phyloP scores from a whole-genome alignment of 2,329 filamentous ascomycete genomes.

The Paraconiothyrium sp. region DNA sequence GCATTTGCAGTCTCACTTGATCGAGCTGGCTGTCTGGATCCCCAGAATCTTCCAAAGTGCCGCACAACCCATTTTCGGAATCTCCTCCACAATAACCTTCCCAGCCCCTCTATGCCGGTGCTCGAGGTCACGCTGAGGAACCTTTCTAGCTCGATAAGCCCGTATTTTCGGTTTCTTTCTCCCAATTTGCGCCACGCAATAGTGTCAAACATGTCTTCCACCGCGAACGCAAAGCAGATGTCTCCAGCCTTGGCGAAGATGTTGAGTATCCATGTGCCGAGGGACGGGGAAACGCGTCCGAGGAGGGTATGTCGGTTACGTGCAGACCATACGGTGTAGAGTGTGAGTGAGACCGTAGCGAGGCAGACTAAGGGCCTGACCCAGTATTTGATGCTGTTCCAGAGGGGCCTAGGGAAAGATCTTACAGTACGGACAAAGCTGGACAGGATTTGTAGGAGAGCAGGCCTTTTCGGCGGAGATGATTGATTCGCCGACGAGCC shows the following conservation, averaged over 20 bases:
- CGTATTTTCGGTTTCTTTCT: conserved; percentile 5
- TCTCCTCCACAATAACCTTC: conserved; percentile 14
- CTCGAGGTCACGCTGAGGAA: conserved; percentile 22
- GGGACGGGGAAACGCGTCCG: not conserved
- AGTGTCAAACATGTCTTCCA: conserved; percentile 25
- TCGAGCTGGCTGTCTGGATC: not conserved
- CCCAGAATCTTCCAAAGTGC: not conserved
- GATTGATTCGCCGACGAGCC: not conserved
- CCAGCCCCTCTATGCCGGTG: conserved; percentile 21
- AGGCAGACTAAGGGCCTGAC: not conserved
- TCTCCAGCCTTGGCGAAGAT: conserved; percentile 29
- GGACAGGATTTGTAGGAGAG: not conserved
- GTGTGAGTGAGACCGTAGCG: conserved; percentile 3
- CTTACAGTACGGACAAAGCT: not conserved
- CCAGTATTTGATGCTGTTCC: not conserved
- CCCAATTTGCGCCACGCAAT: conserved; percentile 25
- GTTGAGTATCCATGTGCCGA: conserved; percentile 29
- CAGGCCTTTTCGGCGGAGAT: not conserved
- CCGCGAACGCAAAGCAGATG: conserved; percentile 26
- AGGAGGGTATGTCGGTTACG: conserved; percentile 1
- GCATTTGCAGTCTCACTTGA: not conserved
- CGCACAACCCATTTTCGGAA: conserved; percentile 1
- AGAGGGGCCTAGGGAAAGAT: not conserved
- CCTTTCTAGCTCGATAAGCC: conserved; percentile 19
- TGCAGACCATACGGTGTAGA: conserved; percentile 1